Evolutionary conservation across 129 eudicot species (phyloP), one percentile per base, ranked within the genome.

Genomic region (Mikania micrantha): DNA sequence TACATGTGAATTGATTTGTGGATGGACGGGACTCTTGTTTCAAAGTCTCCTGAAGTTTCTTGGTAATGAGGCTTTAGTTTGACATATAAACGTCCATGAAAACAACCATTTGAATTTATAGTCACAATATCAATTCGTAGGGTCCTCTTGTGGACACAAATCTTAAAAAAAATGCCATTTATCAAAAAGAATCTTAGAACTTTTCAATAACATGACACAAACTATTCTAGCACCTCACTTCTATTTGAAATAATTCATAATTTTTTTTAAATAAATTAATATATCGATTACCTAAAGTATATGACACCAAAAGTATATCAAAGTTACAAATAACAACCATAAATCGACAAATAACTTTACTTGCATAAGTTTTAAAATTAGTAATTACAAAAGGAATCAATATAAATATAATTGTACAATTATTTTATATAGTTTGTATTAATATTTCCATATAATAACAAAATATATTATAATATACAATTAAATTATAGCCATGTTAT

Each of bases 131-230:
- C 39, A 70, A 70, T 34, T 31, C 10, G 39, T 25, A 27, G 34
- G 67, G 67, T 70, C 75, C 34, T 16, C 17, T 58, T 58, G 57
- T 70, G 75, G 75, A 28, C 58, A 71, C 56, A 58, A 41, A 58
- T 42, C 59, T 71, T 71, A 67, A 71, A 58, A 71, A 71, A 58
- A 19, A 40, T 53, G 54, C 16, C 66, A 5, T 13, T 57, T 36
- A 39, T 40, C 4, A 5, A 29, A 54, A 56, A 17, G 13, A 24
- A 24, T 17, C 38, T n/a, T n/a, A 15, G 56, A 54, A 25, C 0
- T 9, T 7, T 35, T 22, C 34, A 13, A 34, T 29, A 3, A 48
- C 20, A 29, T 31, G 15, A 17, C 10, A 8, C 45, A 0, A 31
- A 25, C 0, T 9, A 8, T 40, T 12, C 19, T 34, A 22, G 2